These are phyloP conservation scores for Solanum pennellii DNA, from an alignment of 257 asterid species.

Conservation along the genomic window DNA sequence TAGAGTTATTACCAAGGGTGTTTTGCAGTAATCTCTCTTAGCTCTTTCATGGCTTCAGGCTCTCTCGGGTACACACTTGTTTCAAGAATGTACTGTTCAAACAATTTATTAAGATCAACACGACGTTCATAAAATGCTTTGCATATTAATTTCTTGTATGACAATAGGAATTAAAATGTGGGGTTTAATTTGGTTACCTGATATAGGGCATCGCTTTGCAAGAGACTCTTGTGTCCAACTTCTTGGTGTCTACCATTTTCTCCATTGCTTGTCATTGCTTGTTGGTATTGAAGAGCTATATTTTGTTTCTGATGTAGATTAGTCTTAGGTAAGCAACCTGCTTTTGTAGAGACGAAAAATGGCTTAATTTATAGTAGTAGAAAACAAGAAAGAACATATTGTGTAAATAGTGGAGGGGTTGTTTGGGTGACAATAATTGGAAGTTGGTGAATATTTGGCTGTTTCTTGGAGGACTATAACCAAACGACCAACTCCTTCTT, in stretches of 20 bases:
- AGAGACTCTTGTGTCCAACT: constrained; percentile 8
- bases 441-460: not conserved
- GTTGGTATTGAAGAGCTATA: not conserved
- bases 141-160: not conserved
- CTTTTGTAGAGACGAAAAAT: not conserved
- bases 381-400: not conserved
- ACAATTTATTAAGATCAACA: not conserved
- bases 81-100: constrained; percentile 29
- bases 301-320: not conserved
- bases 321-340: not conserved
- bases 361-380: not conserved
- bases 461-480: not conserved
- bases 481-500: not conserved
- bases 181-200: not conserved
- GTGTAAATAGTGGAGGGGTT: not conserved
- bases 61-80: constrained; percentile 43
- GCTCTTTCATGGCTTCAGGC: constrained; percentile 33
- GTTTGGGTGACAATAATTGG: not conserved
- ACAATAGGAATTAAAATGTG: not conserved
- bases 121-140: not conserved
- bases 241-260: constrained; percentile 1
- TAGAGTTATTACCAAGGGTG: constrained; percentile 2
- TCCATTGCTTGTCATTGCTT: constrained; percentile 2
- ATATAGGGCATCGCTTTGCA: constrained; percentile 10
- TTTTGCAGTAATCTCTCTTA: constrained; percentile 14